A percentile compares a stretch with the other conserved stretches of the same genome.
These are phyloP conservation scores for Astrephomene gubernaculifera DNA, from an alignment of 139 green algal species.

Conservation along the genomic window DNA sequence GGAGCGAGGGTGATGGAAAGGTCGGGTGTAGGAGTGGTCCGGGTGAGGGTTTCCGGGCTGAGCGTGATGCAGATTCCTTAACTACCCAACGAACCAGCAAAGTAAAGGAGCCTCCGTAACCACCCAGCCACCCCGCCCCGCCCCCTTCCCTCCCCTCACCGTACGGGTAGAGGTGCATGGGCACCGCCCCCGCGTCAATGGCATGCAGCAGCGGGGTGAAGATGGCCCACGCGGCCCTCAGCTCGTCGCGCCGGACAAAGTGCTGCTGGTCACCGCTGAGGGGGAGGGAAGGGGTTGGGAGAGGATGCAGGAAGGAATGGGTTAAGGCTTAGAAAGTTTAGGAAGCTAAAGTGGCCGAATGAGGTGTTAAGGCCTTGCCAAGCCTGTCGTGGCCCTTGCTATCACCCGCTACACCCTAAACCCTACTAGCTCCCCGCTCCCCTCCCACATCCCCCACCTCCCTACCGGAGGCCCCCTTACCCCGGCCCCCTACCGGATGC, in stretches of 20 bases:
- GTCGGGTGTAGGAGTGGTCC: not conserved
- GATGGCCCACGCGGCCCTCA: constrained; percentile 92
- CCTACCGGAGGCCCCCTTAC: not conserved
- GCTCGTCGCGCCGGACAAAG: constrained; percentile 95
- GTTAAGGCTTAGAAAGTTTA: too few species aligned
- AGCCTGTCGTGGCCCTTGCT: too few species aligned
- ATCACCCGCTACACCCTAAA: too few species aligned
- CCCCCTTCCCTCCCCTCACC: constrained; percentile 45
- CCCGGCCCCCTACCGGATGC: constrained; percentile 61
- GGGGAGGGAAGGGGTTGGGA: not conserved
- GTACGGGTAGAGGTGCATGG: constrained; percentile 66
- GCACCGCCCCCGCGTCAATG: constrained; percentile 79
- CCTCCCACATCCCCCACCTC: too few species aligned
- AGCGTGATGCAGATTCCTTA: not conserved
- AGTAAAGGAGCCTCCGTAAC: not conserved
- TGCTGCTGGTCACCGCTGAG: constrained; percentile 92
- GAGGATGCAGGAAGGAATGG: too few species aligned
- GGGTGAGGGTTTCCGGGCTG: not conserved
- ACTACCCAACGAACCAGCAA: not conserved
- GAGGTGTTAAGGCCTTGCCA: too few species aligned
- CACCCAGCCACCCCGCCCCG: not conserved
- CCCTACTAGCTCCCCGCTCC: too few species aligned
- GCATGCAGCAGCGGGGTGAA: constrained; percentile 93
- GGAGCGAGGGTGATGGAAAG: not conserved
- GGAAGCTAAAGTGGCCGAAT: too few species aligned